These are phyloP conservation scores for Xanthoconium purpureum DNA, from an alignment of 768 basidiomycete species.

Conservation along the genomic window DNA sequence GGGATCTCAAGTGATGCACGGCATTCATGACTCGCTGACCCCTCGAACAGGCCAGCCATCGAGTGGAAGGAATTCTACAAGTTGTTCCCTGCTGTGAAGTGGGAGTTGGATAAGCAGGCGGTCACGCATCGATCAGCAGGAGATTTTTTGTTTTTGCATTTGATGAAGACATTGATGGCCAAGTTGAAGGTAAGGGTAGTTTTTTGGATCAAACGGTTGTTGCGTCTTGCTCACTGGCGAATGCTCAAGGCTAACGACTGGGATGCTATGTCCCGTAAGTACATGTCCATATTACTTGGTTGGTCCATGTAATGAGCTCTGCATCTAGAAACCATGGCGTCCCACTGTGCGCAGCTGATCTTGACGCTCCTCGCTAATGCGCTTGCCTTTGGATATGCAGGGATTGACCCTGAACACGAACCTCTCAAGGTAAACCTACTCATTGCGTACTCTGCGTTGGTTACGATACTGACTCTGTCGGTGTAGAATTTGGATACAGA, in stretches of 20 bases:
- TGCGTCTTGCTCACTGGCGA: not conserved
- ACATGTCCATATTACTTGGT: accelerated
- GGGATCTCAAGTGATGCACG: not conserved
- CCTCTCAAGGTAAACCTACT: constrained; percentile 44
- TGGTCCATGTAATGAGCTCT: not conserved
- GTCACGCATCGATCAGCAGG: constrained; percentile 50
- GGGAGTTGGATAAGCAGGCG: constrained; percentile 44
- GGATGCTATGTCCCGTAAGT: constrained; percentile 60
- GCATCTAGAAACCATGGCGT: constrained; percentile 44
- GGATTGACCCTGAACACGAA: constrained; percentile 45
- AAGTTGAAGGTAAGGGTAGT: constrained; percentile 50
- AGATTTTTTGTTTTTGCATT: constrained; percentile 53
- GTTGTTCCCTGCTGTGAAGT: constrained; percentile 48
- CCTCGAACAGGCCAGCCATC: constrained; percentile 48
- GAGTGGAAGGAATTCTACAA: constrained; percentile 59
- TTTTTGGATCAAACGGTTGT: not conserved
- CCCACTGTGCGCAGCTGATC: constrained; percentile 47
- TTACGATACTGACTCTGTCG: not conserved
- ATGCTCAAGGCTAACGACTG: constrained; percentile 55
- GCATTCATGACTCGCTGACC: not conserved
- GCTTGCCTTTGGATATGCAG: constrained; percentile 45
- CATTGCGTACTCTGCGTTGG: no score
- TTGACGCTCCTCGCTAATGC: constrained; percentile 44
- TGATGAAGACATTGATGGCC: constrained; percentile 66
- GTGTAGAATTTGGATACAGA: constrained; percentile 54